Evolutionary conservation across 768 basidiomycete genomes (phyloP), one percentile per base, ranked within the genome.

Genomic region (Clathrus columnatus): DNA sequence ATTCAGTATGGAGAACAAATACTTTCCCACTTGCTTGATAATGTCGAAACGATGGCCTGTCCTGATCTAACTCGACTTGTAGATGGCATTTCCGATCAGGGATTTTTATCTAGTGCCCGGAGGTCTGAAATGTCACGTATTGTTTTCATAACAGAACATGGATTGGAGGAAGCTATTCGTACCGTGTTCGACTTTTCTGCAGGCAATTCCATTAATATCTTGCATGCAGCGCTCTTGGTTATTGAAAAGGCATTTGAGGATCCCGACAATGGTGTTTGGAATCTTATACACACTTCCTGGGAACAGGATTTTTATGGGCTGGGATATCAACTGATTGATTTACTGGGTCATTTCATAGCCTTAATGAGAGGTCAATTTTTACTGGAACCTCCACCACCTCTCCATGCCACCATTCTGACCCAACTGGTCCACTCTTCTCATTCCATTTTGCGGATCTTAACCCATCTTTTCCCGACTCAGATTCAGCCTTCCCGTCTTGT

Each of bases 141-240:
- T 11, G 85, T 86, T 0, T 68, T 75, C 23, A 78, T 90, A n/a
- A 83, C 80, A 0, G 80, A 87, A 29, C 80, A 85, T 54, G 86
- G 87, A 1, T 63, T 87, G 2, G 62, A 73, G 0, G 79, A 79
- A 18, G 85, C 83, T 1, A 68, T 87, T 11, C 81, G 83, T 47
- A 83, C 53, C 14, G 10, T 86, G 62, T 67, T 89, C 24, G 51
- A 78, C 78, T 0, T 74, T 21, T 73, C 75, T 18, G 72, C 78
- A 45, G 63, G 87, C 18, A 77, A 81, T 29, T 78, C 76, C 6
- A 16, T 32, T 7, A 32, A 16, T 16, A 16, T 32, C 30, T 66
- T 90, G 14, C 79, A 86, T 1, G 80, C 85, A 26, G 81, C 86
- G 0, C 61, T 85, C 14, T 80, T 80, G 0, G 69, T 87, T 14